These are phyloP conservation scores for Zoysia japonica DNA, from an alignment of 176 grass and related monocot genomes.

Conservation along the genomic window DNA sequence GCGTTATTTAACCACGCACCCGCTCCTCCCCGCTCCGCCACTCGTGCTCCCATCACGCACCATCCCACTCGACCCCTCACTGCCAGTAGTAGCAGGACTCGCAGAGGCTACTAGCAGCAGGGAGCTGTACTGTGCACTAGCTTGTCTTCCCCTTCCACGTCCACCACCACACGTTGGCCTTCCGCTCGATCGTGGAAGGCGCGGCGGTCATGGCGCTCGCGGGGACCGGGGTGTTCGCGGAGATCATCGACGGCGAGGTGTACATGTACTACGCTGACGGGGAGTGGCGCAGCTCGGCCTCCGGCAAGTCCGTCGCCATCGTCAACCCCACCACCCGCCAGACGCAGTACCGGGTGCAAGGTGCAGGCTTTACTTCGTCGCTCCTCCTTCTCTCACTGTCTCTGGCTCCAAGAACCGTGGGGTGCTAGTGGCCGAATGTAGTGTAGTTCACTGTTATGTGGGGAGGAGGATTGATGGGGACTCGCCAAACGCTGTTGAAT, in stretches of 20 bases:
- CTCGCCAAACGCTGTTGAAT: not conserved
- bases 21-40: conserved; percentile 39
- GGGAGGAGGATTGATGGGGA: conserved; percentile 9
- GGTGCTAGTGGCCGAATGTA: not conserved
- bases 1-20: conserved; percentile 31
- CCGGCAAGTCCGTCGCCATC: conserved; percentile 89
- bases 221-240: conserved; percentile 60
- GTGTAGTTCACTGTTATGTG: not conserved
- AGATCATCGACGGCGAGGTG: conserved; percentile 76
- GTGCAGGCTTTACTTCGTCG: conserved; percentile 23
- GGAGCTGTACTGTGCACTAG: not conserved
- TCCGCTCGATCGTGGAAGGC: not conserved
- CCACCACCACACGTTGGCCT: not conserved
- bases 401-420: conserved; percentile 12
- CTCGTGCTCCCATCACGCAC: conserved; percentile 36
- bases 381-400: not conserved
- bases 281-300: conserved; percentile 71
- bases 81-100: not conserved
- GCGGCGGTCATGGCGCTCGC: conserved; percentile 45
- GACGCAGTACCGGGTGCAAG: conserved; percentile 89
- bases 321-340: conserved; percentile 91
- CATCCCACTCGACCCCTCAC: conserved; percentile 24
- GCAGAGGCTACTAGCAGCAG: not conserved
- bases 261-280: conserved; percentile 95
- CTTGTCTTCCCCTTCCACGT: not conserved